Evolutionary conservation across 805 yeast species (phyloP), one percentile per base, ranked within the genome.

Genomic region (Kodamaea neixiangensis): DNA sequence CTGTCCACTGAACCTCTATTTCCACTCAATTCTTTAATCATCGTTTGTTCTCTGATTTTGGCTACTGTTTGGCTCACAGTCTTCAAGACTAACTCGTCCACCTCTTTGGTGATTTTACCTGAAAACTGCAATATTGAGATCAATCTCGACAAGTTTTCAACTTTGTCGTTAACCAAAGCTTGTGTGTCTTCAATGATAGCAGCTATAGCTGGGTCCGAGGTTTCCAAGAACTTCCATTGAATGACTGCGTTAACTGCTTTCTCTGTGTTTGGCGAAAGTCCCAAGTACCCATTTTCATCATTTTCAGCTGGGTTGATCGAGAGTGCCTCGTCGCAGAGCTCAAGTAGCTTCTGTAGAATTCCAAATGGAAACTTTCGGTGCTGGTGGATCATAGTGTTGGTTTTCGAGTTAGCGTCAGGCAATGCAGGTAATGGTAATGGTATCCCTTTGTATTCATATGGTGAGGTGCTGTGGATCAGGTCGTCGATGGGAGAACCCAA

Each of bases 111-210:
- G 46, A 91, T 83, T 58, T 83, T 85, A 55, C 86, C 86, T 17
- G 88, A 83, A 64, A 86, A 90, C 49, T 86, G 82, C 53, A 89
- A 73, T 2, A 89, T 81, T 54, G 91, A 87, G 11, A 89, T 85
- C 49, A 88, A 74, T 60, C 97, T 73, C 14, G 82, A 72, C 15
- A 90, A 77, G 0, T 88, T 77, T 47, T 86, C 89, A 2, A 89
- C 76, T 65, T 92, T 92, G 14, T 79, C 81, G 46, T 75, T 75
- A 0, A 85, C 83, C 19, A 86, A 59, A 0, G 62, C 63, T 53
- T 83, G 80, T 0, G 96, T 87, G 59, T 91, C 96, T 14, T 76
- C 81, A 1, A 86, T 78, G 19, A 91, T 68, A 11, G 79, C 62
- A 43, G 75, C 72, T 9, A 90, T 78, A 0, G 90, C 91, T 2